Conservation (phyloP, 306 rosid species). For the Dalbergia oliveri region DNA sequence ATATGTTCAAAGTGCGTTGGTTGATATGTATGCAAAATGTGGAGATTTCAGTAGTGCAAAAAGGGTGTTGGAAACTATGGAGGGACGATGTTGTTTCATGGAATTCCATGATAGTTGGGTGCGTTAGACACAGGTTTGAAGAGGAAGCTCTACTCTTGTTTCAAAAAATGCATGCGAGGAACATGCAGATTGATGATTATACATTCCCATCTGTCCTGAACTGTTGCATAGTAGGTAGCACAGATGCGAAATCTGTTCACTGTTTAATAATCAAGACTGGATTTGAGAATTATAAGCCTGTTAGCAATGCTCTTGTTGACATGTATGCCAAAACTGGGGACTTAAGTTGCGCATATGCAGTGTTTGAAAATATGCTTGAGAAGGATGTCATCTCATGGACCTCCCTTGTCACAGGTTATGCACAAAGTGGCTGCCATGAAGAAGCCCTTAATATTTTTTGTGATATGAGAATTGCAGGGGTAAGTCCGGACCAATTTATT, state of each 20-base stretch:
- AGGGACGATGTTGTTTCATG: slow-evolving; percentile 76
- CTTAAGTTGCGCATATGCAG: slow-evolving; percentile 62
- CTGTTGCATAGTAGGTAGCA: slow-evolving; percentile 56
- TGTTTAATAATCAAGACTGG: slow-evolving; percentile 77
- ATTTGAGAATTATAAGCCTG: slow-evolving; percentile 71
- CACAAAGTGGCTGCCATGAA: slow-evolving; percentile 72
- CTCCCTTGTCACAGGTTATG: slow-evolving; percentile 84
- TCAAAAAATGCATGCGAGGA: slow-evolving; percentile 72
- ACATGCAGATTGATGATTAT: slow-evolving; percentile 75
- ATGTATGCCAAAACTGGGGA: slow-evolving; percentile 80
- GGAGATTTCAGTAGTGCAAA: slow-evolving; percentile 69
- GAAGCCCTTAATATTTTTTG: slow-evolving; percentile 67
- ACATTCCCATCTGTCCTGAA: slow-evolving; percentile 87
- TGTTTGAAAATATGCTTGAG: slow-evolving; percentile 63
- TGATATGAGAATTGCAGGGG: slow-evolving; percentile 77
- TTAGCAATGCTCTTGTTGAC: slow-evolving; percentile 87
- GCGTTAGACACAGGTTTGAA: slow-evolving; percentile 68
- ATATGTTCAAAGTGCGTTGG: slow-evolving; percentile 85
- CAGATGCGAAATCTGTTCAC: slow-evolving; percentile 62
- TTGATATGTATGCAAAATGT: slow-evolving; percentile 88
- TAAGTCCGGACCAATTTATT: slow-evolving; percentile 70
- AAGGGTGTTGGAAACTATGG: slow-evolving; percentile 67
- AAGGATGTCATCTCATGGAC: slow-evolving; percentile 97
- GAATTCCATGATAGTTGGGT: slow-evolving; percentile 93
- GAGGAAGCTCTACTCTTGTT: slow-evolving; percentile 75